A percentile compares a stretch with the other conserved stretches of the same genome.
Conservation (phyloP, 139 green algal species). For the Chlorella vulgaris region DNA sequence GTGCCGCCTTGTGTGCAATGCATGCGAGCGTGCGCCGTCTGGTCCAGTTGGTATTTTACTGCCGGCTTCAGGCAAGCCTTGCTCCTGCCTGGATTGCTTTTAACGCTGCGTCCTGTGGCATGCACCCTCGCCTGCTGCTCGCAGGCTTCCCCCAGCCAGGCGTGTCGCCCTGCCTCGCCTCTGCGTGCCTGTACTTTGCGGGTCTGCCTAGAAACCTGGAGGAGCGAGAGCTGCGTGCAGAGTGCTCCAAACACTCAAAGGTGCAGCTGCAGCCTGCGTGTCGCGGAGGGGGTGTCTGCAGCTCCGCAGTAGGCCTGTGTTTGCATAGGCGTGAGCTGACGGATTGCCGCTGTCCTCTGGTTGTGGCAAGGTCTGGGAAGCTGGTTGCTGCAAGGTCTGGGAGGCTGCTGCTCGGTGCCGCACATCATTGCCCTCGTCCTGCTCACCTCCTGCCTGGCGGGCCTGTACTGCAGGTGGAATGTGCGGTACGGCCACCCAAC, state of each 20-base stretch:
- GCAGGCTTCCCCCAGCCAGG: slow-evolving; percentile 29
- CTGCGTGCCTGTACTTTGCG: slow-evolving; percentile 44
- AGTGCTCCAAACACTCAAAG: slow-evolving; percentile 26
- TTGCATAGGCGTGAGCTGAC: no score
- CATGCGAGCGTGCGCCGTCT: no score
- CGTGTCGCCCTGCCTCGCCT: slow-evolving; percentile 36
- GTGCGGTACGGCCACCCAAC: slow-evolving; percentile 25
- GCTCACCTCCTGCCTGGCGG: no score
- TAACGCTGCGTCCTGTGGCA: no score
- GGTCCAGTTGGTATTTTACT: no score
- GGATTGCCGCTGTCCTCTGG: no score
- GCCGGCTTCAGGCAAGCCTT: not conserved
- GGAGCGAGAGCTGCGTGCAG: slow-evolving; percentile 25
- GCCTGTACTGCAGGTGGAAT: not conserved
- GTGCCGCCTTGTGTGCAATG: no score
- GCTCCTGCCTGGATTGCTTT: no score
- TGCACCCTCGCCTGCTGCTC: not conserved
- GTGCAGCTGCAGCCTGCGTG: not conserved
- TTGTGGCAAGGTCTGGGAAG: no score
- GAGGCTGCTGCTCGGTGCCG: not conserved
- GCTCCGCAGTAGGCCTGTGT: no score
- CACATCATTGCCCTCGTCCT: not conserved
- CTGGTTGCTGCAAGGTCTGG: no score
- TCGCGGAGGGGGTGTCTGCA: no score
- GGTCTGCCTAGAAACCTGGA: slow-evolving; percentile 35